Conservation (phyloP, 306 rosid genomes). For the Vigna nakashimae region DNA sequence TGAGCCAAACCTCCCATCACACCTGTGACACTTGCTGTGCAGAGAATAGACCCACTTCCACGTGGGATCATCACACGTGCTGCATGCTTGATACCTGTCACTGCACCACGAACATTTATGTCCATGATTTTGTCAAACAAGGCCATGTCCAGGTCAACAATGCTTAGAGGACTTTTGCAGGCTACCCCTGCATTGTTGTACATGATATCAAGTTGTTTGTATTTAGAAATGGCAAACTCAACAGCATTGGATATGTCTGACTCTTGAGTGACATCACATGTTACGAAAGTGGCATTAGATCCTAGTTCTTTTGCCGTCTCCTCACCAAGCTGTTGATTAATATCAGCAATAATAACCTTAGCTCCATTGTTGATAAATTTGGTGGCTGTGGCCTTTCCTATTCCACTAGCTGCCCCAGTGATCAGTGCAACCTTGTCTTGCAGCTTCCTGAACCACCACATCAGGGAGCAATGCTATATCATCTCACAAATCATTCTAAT, state of each 20-base stretch:
- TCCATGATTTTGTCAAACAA: constrained; percentile 68
- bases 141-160: constrained; percentile 66
- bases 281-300: constrained; percentile 68
- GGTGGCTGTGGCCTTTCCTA: constrained; percentile 80
- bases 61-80: constrained; percentile 85
- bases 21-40: constrained; percentile 87
- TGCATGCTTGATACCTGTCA: constrained; percentile 85
- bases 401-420: constrained; percentile 96
- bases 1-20: constrained; percentile 79
- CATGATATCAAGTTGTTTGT: constrained; percentile 82
- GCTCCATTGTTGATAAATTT: constrained; percentile 87
- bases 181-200: constrained; percentile 84
- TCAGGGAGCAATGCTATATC: constrained; percentile 1
- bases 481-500: not conserved
- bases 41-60: constrained; percentile 68
- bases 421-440: constrained; percentile 88
- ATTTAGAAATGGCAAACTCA: constrained; percentile 68
- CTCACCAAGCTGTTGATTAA: constrained; percentile 67
- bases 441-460: constrained; percentile 58
- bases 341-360: constrained; percentile 84
- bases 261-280: constrained; percentile 80
- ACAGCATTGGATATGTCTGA: constrained; percentile 74
- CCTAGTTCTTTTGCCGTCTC: constrained; percentile 72
- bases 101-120: constrained; percentile 75
- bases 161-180: constrained; percentile 75